phyloP scores from a whole-genome alignment of 2,329 filamentous ascomycete species.

The Cladosporium sp. region DNA sequence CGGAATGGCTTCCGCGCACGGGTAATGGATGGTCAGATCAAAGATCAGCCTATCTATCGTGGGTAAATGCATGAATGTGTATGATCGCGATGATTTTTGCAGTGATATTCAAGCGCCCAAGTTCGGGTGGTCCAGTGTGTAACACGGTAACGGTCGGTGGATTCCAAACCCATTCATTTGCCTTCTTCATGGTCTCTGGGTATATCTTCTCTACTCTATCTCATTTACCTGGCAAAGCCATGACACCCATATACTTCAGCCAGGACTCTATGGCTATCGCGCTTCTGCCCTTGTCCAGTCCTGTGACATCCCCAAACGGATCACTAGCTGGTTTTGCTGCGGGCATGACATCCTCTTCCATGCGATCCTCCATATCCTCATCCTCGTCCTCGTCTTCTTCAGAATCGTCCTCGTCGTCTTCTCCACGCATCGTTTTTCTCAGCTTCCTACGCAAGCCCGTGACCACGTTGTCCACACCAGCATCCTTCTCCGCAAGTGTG shows the following conservation, averaged over 20 bases:
- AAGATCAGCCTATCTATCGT: too few relatives aligned
- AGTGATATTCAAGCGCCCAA: too few relatives aligned
- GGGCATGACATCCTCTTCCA: constrained; percentile 8
- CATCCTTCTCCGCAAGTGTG: constrained; percentile 64
- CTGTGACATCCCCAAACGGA: constrained; percentile 1
- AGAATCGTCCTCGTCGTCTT: constrained; percentile 49
- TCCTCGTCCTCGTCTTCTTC: constrained; percentile 46
- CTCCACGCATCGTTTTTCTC: constrained; percentile 21
- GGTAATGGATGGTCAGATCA: background rate
- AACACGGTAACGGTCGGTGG: too few relatives aligned
- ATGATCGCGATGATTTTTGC: too few relatives aligned
- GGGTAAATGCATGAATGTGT: too few relatives aligned
- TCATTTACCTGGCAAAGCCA: constrained; percentile 1
- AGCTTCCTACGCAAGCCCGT: constrained; percentile 61
- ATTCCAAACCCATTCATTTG: too few relatives aligned
- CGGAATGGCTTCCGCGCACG: background rate
- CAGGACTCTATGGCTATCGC: constrained; percentile 6
- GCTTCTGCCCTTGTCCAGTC: constrained; percentile 3
- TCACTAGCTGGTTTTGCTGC: constrained; percentile 2
- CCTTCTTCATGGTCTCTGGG: too few relatives aligned
- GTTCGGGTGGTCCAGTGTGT: too few relatives aligned
- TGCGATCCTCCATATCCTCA: constrained; percentile 27
- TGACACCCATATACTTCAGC: constrained; percentile 9
- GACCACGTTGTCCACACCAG: constrained; percentile 63
- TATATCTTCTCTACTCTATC: too few relatives aligned